phyloP scores from a whole-genome alignment of 2,329 filamentous ascomycete genomes.

The Fusarium longipes region DNA sequence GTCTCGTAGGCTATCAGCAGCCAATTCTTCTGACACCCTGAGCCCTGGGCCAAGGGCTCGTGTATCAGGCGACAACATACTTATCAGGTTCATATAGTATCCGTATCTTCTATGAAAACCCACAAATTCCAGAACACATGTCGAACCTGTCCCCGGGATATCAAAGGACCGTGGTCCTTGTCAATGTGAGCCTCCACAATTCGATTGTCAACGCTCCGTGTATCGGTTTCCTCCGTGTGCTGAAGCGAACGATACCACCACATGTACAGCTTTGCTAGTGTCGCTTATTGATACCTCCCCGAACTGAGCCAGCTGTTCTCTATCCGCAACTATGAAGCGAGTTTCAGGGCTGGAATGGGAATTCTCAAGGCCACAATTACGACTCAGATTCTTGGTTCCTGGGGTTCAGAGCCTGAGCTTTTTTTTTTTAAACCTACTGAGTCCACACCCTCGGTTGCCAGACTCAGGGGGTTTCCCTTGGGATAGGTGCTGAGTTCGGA shows the following conservation, averaged over 20 bases:
- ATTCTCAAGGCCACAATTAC: slow-evolving; percentile 33
- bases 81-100: slow-evolving; percentile 31
- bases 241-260: slow-evolving; percentile 36
- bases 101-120: slow-evolving; percentile 19
- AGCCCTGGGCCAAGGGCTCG: slow-evolving; percentile 11
- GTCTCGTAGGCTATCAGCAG: too few species aligned
- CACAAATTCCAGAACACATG: slow-evolving; percentile 40
- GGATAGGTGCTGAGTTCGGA: slow-evolving; percentile 16
- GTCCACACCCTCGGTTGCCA: slow-evolving; percentile 26
- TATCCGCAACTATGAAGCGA: slow-evolving; percentile 35
- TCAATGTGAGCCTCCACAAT: slow-evolving; percentile 35
- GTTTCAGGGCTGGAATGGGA: slow-evolving; percentile 39
- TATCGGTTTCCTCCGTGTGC: slow-evolving; percentile 13
- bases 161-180: slow-evolving; percentile 27
- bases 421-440: slow-evolving; percentile 24
- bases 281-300: slow-evolving; percentile 18
- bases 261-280: slow-evolving; percentile 3
- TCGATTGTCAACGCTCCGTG: slow-evolving; percentile 17
- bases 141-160: slow-evolving; percentile 29
- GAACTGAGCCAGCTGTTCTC: slow-evolving; percentile 15
- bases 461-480: slow-evolving; percentile 20
- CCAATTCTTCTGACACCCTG: too few species aligned
- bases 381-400: slow-evolving; percentile 40
- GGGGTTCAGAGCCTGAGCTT: slow-evolving; percentile 21
- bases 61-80: slow-evolving; percentile 32